Evolutionary conservation across 768 basidiomycete species (phyloP).

Genomic region (Boletellus ananiceps): DNA sequence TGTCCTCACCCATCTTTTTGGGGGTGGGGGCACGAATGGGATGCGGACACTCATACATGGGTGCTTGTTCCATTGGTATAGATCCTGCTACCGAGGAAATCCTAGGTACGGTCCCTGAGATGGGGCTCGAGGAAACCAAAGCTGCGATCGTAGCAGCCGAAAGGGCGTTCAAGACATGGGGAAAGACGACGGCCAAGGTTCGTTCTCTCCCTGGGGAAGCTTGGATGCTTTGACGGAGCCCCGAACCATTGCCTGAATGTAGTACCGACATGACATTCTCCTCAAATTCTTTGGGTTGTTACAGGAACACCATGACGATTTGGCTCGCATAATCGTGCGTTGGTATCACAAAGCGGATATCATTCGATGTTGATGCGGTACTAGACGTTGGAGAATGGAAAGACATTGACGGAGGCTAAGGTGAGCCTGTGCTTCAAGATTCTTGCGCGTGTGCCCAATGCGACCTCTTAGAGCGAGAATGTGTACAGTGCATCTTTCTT

Average conservation of each 20-base stretch:
- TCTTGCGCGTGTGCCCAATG: neutral
- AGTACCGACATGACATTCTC: conserved; percentile 82
- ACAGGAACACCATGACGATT: conserved; percentile 81
- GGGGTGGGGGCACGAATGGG: neutral
- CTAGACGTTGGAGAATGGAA: conserved; percentile 96
- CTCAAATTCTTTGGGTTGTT: conserved; percentile 75
- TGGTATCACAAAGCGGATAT: neutral
- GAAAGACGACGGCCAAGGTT: conserved; percentile 83
- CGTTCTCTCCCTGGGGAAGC: conserved; percentile 1
- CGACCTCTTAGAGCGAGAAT: conserved; percentile 60
- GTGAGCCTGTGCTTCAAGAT: conserved; percentile 31
- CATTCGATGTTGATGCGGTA: conserved; percentile 7
- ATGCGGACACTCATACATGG: neutral
- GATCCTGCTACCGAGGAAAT: conserved; percentile 86
- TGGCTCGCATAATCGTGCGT: conserved; percentile 79
- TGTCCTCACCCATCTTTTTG: neutral
- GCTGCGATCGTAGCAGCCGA: conserved; percentile 80
- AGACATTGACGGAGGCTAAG: conserved; percentile 80
- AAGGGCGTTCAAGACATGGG: conserved; percentile 80
- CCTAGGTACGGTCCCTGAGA: conserved; percentile 85
- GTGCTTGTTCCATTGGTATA: conserved; percentile 26
- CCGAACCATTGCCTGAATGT: neutral
- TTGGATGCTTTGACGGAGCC: neutral
- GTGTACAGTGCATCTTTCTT: conserved; percentile 81
- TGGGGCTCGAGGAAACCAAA: conserved; percentile 80